Percentiles rank a stretch among this genome's conserved stretches.
Evolutionary conservation across 106 monocot species (phyloP).

Genomic region (Allium fistulosum): DNA sequence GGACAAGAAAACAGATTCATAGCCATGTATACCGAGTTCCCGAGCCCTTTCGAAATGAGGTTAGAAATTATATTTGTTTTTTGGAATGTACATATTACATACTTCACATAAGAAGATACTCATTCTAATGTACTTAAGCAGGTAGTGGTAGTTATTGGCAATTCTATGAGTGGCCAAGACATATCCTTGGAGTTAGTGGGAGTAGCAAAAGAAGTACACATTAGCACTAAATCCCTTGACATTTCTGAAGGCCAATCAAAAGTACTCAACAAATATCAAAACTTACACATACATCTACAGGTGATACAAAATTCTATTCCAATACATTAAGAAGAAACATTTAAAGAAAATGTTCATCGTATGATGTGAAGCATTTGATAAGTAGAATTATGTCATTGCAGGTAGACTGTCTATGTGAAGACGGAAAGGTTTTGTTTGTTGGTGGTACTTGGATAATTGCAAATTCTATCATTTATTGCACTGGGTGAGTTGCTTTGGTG

Average conservation of each 20-base stretch:
- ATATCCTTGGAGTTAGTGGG: constrained; percentile 53
- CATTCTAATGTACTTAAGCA: neutral
- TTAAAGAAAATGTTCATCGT: neutral
- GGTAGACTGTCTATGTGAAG: constrained; percentile 38
- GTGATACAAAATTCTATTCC: constrained; percentile 6
- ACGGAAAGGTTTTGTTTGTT: constrained; percentile 42
- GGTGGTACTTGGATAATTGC: constrained; percentile 38
- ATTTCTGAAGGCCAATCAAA: constrained; percentile 36
- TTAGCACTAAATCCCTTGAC: constrained; percentile 45
- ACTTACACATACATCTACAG: constrained; percentile 35
- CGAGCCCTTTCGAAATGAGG: constrained; percentile 40
- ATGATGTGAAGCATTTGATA: neutral
- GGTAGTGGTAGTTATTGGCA: constrained; percentile 57
- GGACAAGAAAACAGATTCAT: constrained; percentile 60
- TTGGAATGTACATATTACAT: neutral
- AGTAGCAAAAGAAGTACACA: constrained; percentile 46
- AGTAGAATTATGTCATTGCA: constrained; percentile 10
- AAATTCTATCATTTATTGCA: constrained; percentile 62
- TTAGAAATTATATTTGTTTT: constrained; percentile 15
- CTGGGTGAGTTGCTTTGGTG: constrained; percentile 30
- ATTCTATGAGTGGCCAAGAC: constrained; percentile 54
- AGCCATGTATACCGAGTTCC: constrained; percentile 68
- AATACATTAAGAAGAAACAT: neutral
- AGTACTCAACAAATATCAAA: constrained; percentile 33
- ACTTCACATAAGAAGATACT: too few relatives aligned